Base-by-base conservation (phyloP, 768 basidiomycete genomes). In the Tricholoma matsutake region DNA sequence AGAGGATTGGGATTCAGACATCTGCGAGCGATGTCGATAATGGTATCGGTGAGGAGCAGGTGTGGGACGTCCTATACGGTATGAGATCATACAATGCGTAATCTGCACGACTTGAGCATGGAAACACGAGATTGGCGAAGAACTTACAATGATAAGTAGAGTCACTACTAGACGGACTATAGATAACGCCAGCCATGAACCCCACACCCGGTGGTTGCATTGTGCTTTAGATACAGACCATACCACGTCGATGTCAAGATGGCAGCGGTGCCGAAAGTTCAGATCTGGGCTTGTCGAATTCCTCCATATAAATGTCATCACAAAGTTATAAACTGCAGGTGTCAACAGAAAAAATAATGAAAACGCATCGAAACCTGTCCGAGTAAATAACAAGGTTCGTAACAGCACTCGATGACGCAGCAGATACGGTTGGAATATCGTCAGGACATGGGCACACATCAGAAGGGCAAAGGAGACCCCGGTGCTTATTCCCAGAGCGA, bases 191-290 rank as follows among this genome's bases (percentile, higher is more conserved):
- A 87, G 67, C 89, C 88, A 91, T 7, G 75, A 71, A 1, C 76
- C 73, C 79, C 83, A 86, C 1, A 78, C 60, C 6, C 78, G 75
- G 4, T 77, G 72, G 37, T 65, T 52, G n/a, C 54, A 71, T 57
- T 52, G 63, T 57, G 60, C 66, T 52, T 61, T 64, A 10, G 73
- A 69, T 11, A 77, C 75, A 4, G 83, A 80, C 90, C 90, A 92
- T 9, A 86, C 73, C 45, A 86, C 76, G 67, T 91, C 90, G 45
- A 90, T 74, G 63, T 89, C 86, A 74, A 88, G 77, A 49, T 74
- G 71, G 61, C 90, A 91, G n/a, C 84, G 79, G 47, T 71, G 70
- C 22, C 67, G 69, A 37, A 76, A 65, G 57, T 75, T 73, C 47
- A 82, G 62, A 57, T 76, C 76, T 29, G 69, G 37, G 57, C 77